Conservation (phyloP, 306 rosid genomes). For the Pyrus pyrifolia region DNA sequence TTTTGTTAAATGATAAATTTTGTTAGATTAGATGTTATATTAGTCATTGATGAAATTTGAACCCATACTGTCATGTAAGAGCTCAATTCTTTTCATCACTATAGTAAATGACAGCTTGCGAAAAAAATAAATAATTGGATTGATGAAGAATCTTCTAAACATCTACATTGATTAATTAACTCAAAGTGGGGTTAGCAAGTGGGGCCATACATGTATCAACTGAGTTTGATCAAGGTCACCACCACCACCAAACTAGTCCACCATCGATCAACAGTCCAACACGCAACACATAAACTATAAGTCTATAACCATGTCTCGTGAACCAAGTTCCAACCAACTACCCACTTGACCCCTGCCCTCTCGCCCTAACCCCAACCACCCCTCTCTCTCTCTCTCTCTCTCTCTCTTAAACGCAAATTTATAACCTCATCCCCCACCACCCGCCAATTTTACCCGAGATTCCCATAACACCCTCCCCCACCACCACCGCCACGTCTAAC, state of each 20-base stretch:
- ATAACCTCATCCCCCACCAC: background rate
- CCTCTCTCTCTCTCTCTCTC: background rate
- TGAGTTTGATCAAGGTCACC: background rate
- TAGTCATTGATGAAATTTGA: rapidly evolving
- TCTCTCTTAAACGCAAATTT: background rate
- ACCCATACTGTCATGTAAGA: rapidly evolving
- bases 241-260: background rate
- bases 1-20: too few species aligned
- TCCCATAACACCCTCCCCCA: background rate
- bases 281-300: background rate
- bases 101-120: rapidly evolving
- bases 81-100: rapidly evolving
- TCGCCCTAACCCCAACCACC: slow-evolving; percentile 8
- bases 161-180: background rate
- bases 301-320: background rate
- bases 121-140: background rate
- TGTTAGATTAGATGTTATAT: rapidly evolving
- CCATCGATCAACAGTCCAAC: background rate
- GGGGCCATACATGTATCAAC: background rate
- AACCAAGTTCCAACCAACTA: slow-evolving; percentile 3
- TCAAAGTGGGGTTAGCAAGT: background rate
- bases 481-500: background rate
- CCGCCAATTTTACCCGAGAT: background rate
- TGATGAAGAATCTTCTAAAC: background rate
- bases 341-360: background rate